phyloP scores from a whole-genome alignment of 2,329 filamentous ascomycete species.

The Colletotrichum sp. region DNA sequence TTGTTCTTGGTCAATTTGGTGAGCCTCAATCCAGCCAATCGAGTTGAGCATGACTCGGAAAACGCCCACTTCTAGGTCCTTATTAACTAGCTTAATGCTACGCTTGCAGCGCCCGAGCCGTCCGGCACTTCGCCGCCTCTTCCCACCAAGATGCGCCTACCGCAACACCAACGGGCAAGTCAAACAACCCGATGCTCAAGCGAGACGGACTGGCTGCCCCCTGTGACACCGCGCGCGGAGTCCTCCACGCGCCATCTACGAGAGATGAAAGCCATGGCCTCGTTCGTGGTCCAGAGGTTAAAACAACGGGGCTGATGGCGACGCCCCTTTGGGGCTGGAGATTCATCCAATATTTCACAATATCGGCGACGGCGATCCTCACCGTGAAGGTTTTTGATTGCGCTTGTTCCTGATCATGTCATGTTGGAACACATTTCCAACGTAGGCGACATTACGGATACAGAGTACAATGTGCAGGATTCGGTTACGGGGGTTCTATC shows the following conservation, averaged over 20 bases:
- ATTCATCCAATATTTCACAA: not conserved
- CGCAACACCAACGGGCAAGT: not conserved
- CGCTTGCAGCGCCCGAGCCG: not conserved
- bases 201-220: not conserved
- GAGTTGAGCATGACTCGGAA: slow-evolving; percentile 4
- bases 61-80: not conserved
- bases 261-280: not conserved
- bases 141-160: not conserved
- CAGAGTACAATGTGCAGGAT: not conserved
- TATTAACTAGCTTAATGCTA: not conserved
- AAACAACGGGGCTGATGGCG: slow-evolving; percentile 7
- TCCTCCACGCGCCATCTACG: not conserved
- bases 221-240: not conserved
- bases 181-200: not conserved
- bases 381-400: not conserved
- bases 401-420: not conserved
- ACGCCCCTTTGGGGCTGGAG: not conserved
- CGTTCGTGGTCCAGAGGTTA: not conserved
- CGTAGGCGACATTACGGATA: not conserved
- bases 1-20: slow-evolving; percentile 8
- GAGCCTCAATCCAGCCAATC: not conserved
- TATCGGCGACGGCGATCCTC: not conserved
- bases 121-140: not conserved
- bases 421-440: not conserved
- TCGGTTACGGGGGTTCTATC: not conserved